phyloP scores from a whole-genome alignment of 441 rosid species.

The Erysimum pusillum region DNA sequence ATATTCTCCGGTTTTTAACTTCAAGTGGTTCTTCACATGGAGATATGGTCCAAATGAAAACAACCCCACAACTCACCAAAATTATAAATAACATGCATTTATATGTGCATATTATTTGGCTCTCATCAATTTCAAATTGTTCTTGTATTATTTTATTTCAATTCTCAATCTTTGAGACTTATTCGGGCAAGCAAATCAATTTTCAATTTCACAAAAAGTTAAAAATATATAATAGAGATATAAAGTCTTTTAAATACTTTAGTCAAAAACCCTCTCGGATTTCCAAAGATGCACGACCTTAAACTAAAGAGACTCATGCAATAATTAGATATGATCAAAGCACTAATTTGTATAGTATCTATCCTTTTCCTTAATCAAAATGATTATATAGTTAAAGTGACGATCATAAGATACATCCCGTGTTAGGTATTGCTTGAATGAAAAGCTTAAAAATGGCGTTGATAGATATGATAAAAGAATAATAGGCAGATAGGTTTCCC shows the following conservation, averaged over 20 bases:
- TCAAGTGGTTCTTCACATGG: slow-evolving; percentile 49
- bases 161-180: slow-evolving; percentile 17
- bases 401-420: slow-evolving; percentile 47
- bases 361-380: slow-evolving; percentile 6
- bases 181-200: slow-evolving; percentile 2
- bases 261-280: slow-evolving; percentile 44
- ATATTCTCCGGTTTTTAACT: slow-evolving; percentile 41
- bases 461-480: slow-evolving; percentile 39
- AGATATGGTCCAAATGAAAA: slow-evolving; percentile 53
- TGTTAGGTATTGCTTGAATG: slow-evolving; percentile 58
- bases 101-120: slow-evolving; percentile 16
- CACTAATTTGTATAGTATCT: slow-evolving; percentile 47
- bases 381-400: slow-evolving; percentile 28
- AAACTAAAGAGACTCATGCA: slow-evolving; percentile 45
- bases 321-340: slow-evolving; percentile 52
- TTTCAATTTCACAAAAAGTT: neutral
- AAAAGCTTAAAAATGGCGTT: slow-evolving; percentile 53
- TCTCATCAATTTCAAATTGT: slow-evolving; percentile 7
- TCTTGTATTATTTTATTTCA: slow-evolving; percentile 13
- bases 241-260: neutral
- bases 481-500: slow-evolving; percentile 4
- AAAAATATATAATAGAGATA: neutral
- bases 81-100: slow-evolving; percentile 18
- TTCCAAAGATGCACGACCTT: slow-evolving; percentile 52
- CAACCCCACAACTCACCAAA: slow-evolving; percentile 39